A percentile compares a stretch with the other conserved stretches of the same genome.
These are phyloP conservation scores for Epichloe amarillans DNA, from an alignment of 2,329 filamentous ascomycete species.

Conservation along the genomic window DNA sequence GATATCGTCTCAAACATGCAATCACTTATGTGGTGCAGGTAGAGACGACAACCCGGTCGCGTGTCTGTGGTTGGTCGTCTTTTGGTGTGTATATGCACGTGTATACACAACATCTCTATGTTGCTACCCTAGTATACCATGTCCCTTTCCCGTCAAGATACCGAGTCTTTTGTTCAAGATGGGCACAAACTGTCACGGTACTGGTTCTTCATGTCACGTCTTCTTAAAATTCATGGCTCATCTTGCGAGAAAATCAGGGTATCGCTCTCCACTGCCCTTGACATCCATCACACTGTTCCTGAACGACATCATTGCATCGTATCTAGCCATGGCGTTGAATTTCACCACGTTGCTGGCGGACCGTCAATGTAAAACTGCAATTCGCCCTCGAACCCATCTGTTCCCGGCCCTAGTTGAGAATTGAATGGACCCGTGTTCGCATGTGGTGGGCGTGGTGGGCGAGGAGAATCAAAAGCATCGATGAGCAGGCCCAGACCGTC, in stretches of 20 bases:
- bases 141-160: too few relatives aligned
- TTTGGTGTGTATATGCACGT: too few relatives aligned
- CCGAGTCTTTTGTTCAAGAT: too few relatives aligned
- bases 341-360: conserved; percentile 9
- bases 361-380: conserved; percentile 31
- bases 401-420: conserved; percentile 17
- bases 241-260: too few relatives aligned
- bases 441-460: conserved; percentile 9
- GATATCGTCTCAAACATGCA: neutral
- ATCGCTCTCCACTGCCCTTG: neutral
- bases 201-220: too few relatives aligned
- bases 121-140: too few relatives aligned
- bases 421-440: conserved; percentile 2
- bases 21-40: neutral
- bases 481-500: conserved; percentile 29
- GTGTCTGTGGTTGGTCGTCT: too few relatives aligned
- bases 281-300: neutral
- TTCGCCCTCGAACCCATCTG: conserved; percentile 34
- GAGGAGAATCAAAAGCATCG: conserved; percentile 25
- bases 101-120: too few relatives aligned
- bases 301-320: conserved; percentile 3
- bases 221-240: too few relatives aligned
- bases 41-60: too few relatives aligned
- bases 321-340: conserved; percentile 6
- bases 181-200: too few relatives aligned